phyloP scores from a whole-genome alignment of 331 rosid genomes.

The Pyracantha coccinea region DNA sequence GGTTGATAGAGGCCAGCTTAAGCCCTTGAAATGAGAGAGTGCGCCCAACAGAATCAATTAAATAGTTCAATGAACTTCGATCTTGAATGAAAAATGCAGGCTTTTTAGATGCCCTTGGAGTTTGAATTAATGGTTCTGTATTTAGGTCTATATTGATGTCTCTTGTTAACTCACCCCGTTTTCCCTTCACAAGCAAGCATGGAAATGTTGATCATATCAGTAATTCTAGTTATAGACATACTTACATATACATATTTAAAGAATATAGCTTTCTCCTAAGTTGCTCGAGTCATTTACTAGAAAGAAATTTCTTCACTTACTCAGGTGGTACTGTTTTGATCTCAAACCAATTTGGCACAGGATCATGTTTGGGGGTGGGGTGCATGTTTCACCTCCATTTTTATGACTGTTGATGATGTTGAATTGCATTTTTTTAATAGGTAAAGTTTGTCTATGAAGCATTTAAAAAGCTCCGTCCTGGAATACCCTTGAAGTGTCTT shows the following conservation, averaged over 20 bases:
- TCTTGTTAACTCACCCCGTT: no score
- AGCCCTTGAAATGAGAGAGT: neutral
- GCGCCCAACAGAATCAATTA: neutral
- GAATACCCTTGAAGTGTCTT: conserved; percentile 80
- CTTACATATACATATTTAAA: neutral
- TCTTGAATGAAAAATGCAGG: neutral
- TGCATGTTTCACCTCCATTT: conserved; percentile 1
- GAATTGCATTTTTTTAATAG: conserved; percentile 25
- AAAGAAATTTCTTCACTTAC: neutral
- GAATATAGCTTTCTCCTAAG: neutral
- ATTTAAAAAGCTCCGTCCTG: conserved; percentile 87
- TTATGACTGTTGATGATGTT: neutral
- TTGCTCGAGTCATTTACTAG: neutral
- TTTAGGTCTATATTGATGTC: no score
- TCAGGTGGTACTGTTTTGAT: neutral
- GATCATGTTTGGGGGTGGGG: neutral
- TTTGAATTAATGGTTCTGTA: no score
- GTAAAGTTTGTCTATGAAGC: conserved; percentile 80
- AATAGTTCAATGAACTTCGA: neutral
- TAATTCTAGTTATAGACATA: neutral
- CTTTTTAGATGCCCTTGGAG: neutral
- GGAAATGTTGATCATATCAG: neutral
- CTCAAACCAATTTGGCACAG: neutral
- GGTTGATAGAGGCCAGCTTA: neutral
- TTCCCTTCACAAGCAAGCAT: neutral